Percentiles rank a stretch among this genome's conserved stretches.
Conservation (phyloP, 2,329 filamentous ascomycete species). For the Cladophialophora chaetospira region DNA sequence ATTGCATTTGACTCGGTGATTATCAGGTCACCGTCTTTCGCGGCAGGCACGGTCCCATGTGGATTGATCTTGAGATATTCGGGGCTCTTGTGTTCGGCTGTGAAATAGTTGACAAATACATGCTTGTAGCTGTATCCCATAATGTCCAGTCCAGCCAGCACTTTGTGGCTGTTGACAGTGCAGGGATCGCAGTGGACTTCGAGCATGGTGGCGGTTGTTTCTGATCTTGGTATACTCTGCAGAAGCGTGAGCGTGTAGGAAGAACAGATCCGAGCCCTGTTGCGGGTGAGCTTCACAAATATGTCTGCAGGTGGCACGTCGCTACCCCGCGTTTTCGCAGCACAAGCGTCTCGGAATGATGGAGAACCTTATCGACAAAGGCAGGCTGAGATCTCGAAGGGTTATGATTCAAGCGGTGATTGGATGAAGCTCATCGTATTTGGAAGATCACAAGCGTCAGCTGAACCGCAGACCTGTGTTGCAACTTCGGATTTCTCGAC, state of each 20-base stretch:
- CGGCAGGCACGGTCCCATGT: constrained; percentile 43
- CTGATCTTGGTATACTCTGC: not conserved
- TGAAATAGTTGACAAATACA: constrained; percentile 46
- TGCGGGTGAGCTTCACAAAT: too few relatives aligned
- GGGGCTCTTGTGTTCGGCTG: constrained; percentile 42
- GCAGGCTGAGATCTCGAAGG: constrained; percentile 2
- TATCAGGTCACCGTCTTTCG: constrained; percentile 42
- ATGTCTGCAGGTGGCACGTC: too few relatives aligned
- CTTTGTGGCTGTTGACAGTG: constrained; percentile 47
- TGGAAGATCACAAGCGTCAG: not conserved
- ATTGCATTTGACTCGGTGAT: constrained; percentile 49
- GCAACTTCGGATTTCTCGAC: not conserved
- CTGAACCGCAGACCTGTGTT: not conserved
- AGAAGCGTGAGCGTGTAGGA: too few relatives aligned
- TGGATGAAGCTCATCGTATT: constrained; percentile 4
- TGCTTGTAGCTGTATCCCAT: constrained; percentile 41
- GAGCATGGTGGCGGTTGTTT: constrained; percentile 11
- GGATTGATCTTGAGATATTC: constrained; percentile 34
- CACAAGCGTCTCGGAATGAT: not conserved
- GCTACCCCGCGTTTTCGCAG: constrained; percentile 7
- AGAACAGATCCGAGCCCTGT: too few relatives aligned
- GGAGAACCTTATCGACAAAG: constrained; percentile 1
- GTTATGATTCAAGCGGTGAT: not conserved
- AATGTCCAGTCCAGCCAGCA: constrained; percentile 44
- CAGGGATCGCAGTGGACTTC: constrained; percentile 43